These are phyloP conservation scores for Hansfordia pulvinata DNA, from an alignment of 2,329 filamentous ascomycete genomes.

Conservation along the genomic window DNA sequence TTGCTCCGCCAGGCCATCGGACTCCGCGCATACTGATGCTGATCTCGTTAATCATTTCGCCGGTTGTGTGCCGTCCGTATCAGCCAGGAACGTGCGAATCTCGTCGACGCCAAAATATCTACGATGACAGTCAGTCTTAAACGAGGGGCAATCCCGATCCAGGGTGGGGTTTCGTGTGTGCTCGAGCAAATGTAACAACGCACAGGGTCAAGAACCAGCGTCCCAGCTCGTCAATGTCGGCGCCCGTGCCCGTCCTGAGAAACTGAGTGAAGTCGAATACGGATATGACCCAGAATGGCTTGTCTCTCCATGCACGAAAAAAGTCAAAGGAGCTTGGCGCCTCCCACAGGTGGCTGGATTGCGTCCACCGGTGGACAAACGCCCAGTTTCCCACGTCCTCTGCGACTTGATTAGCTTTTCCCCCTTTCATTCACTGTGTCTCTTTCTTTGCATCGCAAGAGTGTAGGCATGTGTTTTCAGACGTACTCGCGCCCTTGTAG, in stretches of 20 bases:
- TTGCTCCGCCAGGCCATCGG: too few species aligned
- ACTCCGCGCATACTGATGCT: too few species aligned
- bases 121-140: too few species aligned
- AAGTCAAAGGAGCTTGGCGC: conserved; percentile 25
- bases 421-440: too few species aligned
- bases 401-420: conserved; percentile 2
- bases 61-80: too few species aligned
- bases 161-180: background rate
- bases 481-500: conserved; percentile 9
- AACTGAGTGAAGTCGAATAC: conserved; percentile 10
- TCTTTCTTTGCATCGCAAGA: background rate
- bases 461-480: conserved; percentile 2
- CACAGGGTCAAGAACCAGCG: conserved; percentile 9
- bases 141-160: too few species aligned
- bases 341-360: conserved; percentile 28
- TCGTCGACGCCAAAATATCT: conserved; percentile 12
- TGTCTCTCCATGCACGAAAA: conserved; percentile 23
- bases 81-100: conserved; percentile 12
- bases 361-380: conserved; percentile 17
- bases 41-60: too few species aligned
- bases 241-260: conserved; percentile 7
- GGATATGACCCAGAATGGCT: conserved; percentile 10
- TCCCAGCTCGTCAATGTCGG: conserved; percentile 15
- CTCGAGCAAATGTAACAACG: conserved; percentile 1
- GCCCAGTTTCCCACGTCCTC: conserved; percentile 8